Evolutionary conservation across 2,329 filamentous ascomycete species (phyloP), one percentile per base, ranked within the genome.

Genomic region (Colletotrichum falcatum): DNA sequence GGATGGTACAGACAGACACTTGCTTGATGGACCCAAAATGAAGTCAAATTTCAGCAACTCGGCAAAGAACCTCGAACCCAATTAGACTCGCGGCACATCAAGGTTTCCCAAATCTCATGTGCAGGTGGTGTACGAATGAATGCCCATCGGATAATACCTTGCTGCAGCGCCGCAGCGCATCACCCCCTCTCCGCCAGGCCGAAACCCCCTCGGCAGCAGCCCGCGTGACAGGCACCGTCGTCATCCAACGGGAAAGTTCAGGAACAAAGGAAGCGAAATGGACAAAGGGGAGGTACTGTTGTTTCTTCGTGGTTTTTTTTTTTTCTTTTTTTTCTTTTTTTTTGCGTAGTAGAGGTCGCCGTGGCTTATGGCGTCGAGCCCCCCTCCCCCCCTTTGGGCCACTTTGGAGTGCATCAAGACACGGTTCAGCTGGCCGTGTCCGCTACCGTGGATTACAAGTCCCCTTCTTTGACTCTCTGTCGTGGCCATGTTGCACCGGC

Each of bases 141-240:
- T 44, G 18, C 58, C 46, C 39, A 48, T 70, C 70, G 70, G 46
- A 70, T 72, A 72, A 70, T 63, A 72, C 70, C 62, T 72, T 72
- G 66, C n/a, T n/a, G n/a, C n/a, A n/a, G n/a, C n/a, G n/a, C n/a
- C n/a, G n/a, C 70, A 70, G 62, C 55, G 66, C 66, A 72, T 58
- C 28, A n/a, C n/a, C 2, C 28, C 56, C 48, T 37, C 64, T 49
- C 18, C 33, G 48, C 42, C 56, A 66, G 62, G 37, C 65, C 46
- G 54, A 42, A 48, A n/a, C 30, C 18, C 37, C 20, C 23, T 44
- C 9, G 28, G 23, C 66, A 33, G 35, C 61, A 65, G 53, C 61
- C 53, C 14, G 37, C 46, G n/a, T 30, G 65, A 64, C 61, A 65
- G 66, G 61, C 62, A 59, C 35, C 48, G 55, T n/a, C 2, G 42